These are phyloP conservation scores for Alternaria triticina DNA, from an alignment of 2,329 filamentous ascomycete species.

Conservation along the genomic window DNA sequence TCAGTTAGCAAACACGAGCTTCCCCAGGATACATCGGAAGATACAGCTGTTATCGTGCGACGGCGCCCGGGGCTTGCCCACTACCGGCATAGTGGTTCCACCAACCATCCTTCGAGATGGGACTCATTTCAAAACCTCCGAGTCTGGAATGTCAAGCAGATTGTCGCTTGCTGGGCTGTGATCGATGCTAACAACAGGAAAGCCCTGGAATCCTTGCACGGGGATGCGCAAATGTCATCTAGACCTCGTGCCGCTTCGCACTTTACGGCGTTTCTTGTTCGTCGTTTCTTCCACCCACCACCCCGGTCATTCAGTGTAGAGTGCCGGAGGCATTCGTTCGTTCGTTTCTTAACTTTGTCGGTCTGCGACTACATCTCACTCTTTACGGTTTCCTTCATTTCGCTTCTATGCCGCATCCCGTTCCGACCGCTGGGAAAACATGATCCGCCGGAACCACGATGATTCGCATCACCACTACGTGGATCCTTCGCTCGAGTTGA, in stretches of 20 bases:
- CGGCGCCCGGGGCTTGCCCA: conserved; percentile 19
- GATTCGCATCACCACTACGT: conserved; percentile 34
- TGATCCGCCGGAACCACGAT: conserved; percentile 33
- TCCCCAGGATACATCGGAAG: conserved; percentile 29
- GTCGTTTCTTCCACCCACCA: conserved; percentile 7
- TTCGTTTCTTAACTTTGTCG: conserved; percentile 9
- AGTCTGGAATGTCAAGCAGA: conserved; percentile 25
- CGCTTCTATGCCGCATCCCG: conserved; percentile 13
- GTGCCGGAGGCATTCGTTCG: conserved; percentile 8
- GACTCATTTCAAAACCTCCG: conserved; percentile 23
- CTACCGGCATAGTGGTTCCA: conserved; percentile 29
- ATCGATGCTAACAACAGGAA: conserved; percentile 16
- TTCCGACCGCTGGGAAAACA: conserved; percentile 25
- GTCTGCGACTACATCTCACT: conserved; percentile 1
- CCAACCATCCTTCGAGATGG: conserved; percentile 29
- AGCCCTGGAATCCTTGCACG: conserved; percentile 25
- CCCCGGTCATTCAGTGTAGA: conserved; percentile 1
- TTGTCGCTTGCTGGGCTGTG: conserved; percentile 22
- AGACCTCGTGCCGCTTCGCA: conserved; percentile 13
- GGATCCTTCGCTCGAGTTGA: conserved; percentile 45
- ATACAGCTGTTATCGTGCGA: conserved; percentile 22
- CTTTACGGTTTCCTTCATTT: conserved; percentile 11
- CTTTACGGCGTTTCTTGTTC: conserved; percentile 12
- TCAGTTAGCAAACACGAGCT: conserved; percentile 25
- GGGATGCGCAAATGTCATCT: conserved; percentile 15